Evolutionary conservation across 306 rosid genomes (phyloP).

Genomic region (Quercus suber): DNA sequence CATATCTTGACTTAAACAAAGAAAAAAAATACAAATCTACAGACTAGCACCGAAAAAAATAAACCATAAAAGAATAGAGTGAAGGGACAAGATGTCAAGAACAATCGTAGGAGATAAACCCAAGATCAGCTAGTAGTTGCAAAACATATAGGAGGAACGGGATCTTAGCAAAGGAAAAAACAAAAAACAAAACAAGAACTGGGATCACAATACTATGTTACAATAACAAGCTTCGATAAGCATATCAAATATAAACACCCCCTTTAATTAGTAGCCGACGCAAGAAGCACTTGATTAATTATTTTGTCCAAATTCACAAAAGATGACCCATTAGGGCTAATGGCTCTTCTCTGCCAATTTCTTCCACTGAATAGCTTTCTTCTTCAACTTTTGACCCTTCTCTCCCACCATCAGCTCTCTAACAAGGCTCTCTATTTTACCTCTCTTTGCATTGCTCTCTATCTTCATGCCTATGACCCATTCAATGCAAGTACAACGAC

Average conservation of each 20-base stretch:
- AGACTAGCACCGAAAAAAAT: too few species aligned
- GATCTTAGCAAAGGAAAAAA: not conserved
- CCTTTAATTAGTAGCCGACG: not conserved
- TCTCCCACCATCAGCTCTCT: conserved; percentile 57
- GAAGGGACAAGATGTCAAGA: too few species aligned
- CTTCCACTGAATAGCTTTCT: conserved; percentile 47
- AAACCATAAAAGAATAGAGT: too few species aligned
- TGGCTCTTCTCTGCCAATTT: conserved; percentile 35
- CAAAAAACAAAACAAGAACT: too few species aligned
- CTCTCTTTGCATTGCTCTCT: conserved; percentile 39
- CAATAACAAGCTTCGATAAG: not conserved
- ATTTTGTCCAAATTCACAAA: conserved; percentile 27
- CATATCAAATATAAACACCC: not conserved
- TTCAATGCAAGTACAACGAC: conserved; percentile 40
- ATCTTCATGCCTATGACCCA: conserved; percentile 76
- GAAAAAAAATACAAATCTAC: too few species aligned
- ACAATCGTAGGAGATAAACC: too few species aligned
- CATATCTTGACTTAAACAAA: too few species aligned
- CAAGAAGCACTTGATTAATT: conserved; percentile 20
- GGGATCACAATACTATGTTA: not conserved
- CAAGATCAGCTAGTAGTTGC: too few species aligned
- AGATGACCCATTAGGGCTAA: conserved; percentile 33
- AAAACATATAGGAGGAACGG: too few species aligned
- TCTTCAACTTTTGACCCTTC: conserved; percentile 47
- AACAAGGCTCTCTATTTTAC: conserved; percentile 38